Percentiles rank a stretch among this genome's conserved stretches.
Evolutionary conservation across 257 asterid genomes (phyloP).

Genomic region (Penstemon newberryi): DNA sequence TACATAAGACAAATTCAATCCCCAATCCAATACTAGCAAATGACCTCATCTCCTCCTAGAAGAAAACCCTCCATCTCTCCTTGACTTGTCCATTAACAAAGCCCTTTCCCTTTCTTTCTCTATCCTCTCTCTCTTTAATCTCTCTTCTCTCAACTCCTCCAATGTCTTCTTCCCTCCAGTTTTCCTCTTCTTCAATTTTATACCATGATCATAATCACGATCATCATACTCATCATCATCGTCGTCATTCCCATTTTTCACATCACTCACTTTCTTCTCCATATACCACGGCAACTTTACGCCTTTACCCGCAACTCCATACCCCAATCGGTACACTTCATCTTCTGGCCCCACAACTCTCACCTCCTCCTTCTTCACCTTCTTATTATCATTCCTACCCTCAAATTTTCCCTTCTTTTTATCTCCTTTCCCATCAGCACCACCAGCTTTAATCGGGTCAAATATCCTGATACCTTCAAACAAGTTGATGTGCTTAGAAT

Average conservation of each 20-base stretch:
- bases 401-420: constrained; percentile 43
- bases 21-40: not conserved
- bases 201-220: constrained; percentile 23
- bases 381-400: constrained; percentile 45
- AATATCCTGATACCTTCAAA: constrained; percentile 84
- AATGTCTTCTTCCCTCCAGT: constrained; percentile 64
- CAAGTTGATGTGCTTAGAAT: constrained; percentile 73
- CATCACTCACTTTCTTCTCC: constrained; percentile 50
- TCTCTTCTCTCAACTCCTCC: constrained; percentile 91
- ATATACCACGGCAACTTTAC: constrained; percentile 94
- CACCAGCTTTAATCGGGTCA: constrained; percentile 58
- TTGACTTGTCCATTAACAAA: constrained; percentile 51
- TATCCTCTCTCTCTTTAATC: constrained; percentile 68
- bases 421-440: constrained; percentile 32
- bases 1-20: constrained; percentile 2
- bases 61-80: constrained; percentile 64
- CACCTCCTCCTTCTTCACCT: constrained; percentile 66
- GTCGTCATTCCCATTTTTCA: constrained; percentile 34
- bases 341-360: constrained; percentile 88
- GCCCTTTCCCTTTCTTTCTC: constrained; percentile 86
- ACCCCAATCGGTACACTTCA: constrained; percentile 78
- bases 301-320: constrained; percentile 91
- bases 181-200: constrained; percentile 35
- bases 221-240: constrained; percentile 29
- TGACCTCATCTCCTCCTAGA: constrained; percentile 58